These are phyloP conservation scores for Pythium guiyangense DNA, from an alignment of 352 stramenopile genomes.

Conservation along the genomic window DNA sequence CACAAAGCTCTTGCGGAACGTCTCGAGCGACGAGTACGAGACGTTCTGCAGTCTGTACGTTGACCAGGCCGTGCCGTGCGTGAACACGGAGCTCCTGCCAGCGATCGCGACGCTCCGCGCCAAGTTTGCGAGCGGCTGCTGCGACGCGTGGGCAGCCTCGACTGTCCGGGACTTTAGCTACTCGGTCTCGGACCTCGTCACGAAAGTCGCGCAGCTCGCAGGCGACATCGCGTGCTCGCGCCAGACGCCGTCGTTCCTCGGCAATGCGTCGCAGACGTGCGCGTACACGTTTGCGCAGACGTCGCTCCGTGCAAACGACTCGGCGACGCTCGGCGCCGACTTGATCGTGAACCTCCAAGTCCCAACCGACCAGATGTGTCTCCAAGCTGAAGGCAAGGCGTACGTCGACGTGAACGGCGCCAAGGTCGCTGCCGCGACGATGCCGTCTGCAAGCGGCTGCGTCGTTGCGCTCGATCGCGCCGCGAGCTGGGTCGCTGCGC, in stretches of 20 bases:
- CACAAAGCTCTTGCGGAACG: slow-evolving; percentile 22
- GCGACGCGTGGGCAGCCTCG: slow-evolving; percentile 37
- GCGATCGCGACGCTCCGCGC: slow-evolving; percentile 43
- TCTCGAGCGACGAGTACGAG: slow-evolving; percentile 34
- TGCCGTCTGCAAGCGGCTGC: slow-evolving; percentile 33
- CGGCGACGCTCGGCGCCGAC: slow-evolving; percentile 23
- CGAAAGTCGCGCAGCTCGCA: slow-evolving; percentile 46
- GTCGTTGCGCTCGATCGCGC: slow-evolving; percentile 41
- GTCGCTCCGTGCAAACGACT: slow-evolving; percentile 20
- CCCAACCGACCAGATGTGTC: slow-evolving; percentile 46
- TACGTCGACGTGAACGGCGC: slow-evolving; percentile 38
- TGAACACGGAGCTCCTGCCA: slow-evolving; percentile 47
- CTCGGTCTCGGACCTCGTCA: slow-evolving; percentile 51
- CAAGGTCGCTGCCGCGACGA: slow-evolving; percentile 18
- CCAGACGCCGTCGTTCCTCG: slow-evolving; percentile 38
- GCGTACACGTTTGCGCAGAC: slow-evolving; percentile 48
- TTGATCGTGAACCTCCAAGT: slow-evolving; percentile 47
- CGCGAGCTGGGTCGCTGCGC: slow-evolving; percentile 35
- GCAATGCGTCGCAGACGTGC: slow-evolving; percentile 39
- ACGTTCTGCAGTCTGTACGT: slow-evolving; percentile 49
- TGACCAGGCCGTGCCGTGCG: slow-evolving; percentile 37
- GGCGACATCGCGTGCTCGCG: slow-evolving; percentile 47
- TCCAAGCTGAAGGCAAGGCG: slow-evolving; percentile 36
- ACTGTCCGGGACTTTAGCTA: slow-evolving; percentile 46
- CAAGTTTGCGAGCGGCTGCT: slow-evolving; percentile 46